Evolutionary conservation across 345 rosid genomes (phyloP).

Genomic region (Lumnitzera racemosa): DNA sequence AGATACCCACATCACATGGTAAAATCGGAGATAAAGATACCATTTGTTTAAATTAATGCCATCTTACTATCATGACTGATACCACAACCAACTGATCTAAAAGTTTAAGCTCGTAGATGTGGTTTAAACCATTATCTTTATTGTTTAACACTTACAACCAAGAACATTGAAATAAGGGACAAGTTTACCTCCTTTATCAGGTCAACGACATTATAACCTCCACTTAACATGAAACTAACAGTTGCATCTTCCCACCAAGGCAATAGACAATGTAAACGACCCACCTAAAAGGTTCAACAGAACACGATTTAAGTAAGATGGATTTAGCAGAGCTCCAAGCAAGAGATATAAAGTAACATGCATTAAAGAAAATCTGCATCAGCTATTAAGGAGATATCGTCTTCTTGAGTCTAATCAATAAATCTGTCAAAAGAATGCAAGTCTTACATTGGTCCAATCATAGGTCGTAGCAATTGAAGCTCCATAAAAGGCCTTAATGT

Average conservation of each 20-base stretch:
- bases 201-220: constrained; percentile 67
- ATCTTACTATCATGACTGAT: no score
- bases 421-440: neutral
- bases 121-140: no score
- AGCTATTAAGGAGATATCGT: neutral
- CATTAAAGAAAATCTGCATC: neutral
- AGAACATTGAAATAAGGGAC: no score
- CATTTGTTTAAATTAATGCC: no score
- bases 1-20: no score
- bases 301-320: neutral
- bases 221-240: constrained; percentile 62
- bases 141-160: neutral
- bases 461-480: constrained; percentile 42
- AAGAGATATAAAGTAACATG: neutral
- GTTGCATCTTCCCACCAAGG: constrained; percentile 93
- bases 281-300: constrained; percentile 29
- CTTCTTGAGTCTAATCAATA: no score
- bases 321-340: neutral
- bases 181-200: constrained; percentile 49
- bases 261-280: constrained; percentile 70
- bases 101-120: no score
- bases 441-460: constrained; percentile 75
- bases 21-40: no score
- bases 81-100: no score
- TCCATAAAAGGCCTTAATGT: constrained; percentile 43